Base-by-base conservation (phyloP, 2,329 filamentous ascomycete genomes). In the Verticillium dahliae region DNA sequence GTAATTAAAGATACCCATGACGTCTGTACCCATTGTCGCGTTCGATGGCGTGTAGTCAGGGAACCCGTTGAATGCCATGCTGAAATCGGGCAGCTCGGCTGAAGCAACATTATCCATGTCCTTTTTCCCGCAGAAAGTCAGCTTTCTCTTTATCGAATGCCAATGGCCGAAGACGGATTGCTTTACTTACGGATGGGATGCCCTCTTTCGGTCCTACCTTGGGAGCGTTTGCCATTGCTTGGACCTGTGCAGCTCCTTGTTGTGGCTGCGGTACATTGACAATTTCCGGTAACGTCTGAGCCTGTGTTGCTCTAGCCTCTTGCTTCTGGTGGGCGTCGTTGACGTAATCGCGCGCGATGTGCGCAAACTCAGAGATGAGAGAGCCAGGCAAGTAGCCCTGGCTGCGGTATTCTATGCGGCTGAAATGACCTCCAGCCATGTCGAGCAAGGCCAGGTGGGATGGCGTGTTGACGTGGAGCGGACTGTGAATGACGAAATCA, bases 261-360 rank as follows among this genome's bases (percentile, higher is more conserved):
- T 52, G 45, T 18, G 22, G n/a, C 18, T n/a, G 45, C 18, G 45
- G 22, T 52, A 18, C 22, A n/a, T 11, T n/a, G 15, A n/a, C 10
- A 9, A 9, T 18, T 3, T 52, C 15, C 11, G 7, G n/a, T 13
- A 11, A 18, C n/a, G n/a, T 11, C 18, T 27, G 45, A 9, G 18
- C 11, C 18, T 27, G 45, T 6, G n/a, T 9, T 9, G n/a, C 22
- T 27, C 45, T 18, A 10, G 10, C 22, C 13, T 52, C 45, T 1
- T 52, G 45, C n/a, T 18, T n/a, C 18, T 27, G 45, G 6, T 52
- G 45, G 11, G 10, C 45, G 11, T 52, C 66, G 57, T 70, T 71
- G 15, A 77, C 72, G 38, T 77, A 78, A 50, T 79, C 73, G 1
- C 76, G 68, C 0, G 77, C 77, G 56, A 80, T 77, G 61, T 77